phyloP scores from a whole-genome alignment of 208 protist genomes.

The Acanthamoeba culbertsoni region DNA sequence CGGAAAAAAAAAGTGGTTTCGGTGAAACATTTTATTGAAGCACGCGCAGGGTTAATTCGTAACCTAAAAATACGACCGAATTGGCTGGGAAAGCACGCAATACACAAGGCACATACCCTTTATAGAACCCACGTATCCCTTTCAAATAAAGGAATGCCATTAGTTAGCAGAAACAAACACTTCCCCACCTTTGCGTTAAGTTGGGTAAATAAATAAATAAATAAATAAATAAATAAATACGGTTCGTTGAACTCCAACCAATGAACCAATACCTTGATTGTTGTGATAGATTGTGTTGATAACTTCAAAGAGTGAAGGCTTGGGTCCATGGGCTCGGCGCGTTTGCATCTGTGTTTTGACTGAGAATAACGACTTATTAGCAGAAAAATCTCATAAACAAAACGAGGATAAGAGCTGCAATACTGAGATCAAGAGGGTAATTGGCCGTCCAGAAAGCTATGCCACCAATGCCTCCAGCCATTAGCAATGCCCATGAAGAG shows the following conservation, averaged over 20 bases:
- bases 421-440: not conserved
- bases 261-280: no score
- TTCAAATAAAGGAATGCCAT: no score
- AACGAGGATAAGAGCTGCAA: not conserved
- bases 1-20: no score
- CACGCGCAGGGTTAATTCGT: not conserved
- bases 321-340: not conserved
- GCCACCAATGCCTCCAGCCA: not conserved
- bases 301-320: not conserved
- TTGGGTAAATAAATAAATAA: not conserved
- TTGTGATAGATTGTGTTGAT: not conserved
- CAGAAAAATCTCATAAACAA: not conserved
- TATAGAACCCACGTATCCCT: not conserved
- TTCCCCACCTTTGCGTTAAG: no score
- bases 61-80: slow-evolving; percentile 1
- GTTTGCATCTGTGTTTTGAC: slow-evolving; percentile 17
- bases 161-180: no score
- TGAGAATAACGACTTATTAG: no score
- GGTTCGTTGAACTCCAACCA: no score
- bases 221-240: no score
- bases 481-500: not conserved
- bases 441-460: slow-evolving; percentile 13
- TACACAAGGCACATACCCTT: not conserved
- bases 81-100: not conserved
- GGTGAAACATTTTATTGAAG: no score